These are phyloP conservation scores for Halophytophthora batemanensis DNA, from an alignment of 352 stramenopile species.

Conservation along the genomic window DNA sequence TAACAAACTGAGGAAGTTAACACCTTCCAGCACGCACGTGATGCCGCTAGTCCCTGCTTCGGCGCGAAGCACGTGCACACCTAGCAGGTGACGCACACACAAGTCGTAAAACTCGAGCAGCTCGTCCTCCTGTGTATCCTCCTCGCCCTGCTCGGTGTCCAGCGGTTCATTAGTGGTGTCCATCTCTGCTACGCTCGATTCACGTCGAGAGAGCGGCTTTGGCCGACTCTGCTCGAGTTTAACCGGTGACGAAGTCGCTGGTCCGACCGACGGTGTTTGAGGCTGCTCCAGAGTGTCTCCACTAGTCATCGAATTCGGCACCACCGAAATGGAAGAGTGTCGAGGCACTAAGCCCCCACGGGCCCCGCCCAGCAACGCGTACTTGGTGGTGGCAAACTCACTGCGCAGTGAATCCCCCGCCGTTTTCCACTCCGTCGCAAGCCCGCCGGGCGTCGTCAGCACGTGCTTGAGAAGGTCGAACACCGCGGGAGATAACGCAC, in stretches of 20 bases:
- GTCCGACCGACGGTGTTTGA: background rate
- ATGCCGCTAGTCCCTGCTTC: slow-evolving; percentile 68
- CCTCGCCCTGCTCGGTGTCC: slow-evolving; percentile 28
- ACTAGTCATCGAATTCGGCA: background rate
- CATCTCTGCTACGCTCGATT: background rate
- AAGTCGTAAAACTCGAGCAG: slow-evolving; percentile 62
- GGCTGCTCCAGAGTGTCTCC: slow-evolving; percentile 11
- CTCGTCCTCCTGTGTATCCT: slow-evolving; percentile 42
- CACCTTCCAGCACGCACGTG: slow-evolving; percentile 54
- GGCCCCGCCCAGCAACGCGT: slow-evolving; percentile 8
- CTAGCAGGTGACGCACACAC: slow-evolving; percentile 44
- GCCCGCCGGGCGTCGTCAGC: slow-evolving; percentile 28
- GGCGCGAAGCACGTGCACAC: slow-evolving; percentile 44
- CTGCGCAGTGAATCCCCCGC: slow-evolving; percentile 46
- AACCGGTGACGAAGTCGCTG: background rate
- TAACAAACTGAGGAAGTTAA: slow-evolving; percentile 62
- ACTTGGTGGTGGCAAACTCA: slow-evolving; percentile 40
- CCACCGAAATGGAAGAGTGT: slow-evolving; percentile 1
- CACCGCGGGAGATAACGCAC: slow-evolving; percentile 21
- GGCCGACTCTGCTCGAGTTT: slow-evolving; percentile 1
- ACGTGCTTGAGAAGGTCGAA: slow-evolving; percentile 27
- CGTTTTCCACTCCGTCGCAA: slow-evolving; percentile 50
- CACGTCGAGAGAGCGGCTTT: slow-evolving; percentile 4
- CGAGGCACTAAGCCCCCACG: slow-evolving; percentile 1
- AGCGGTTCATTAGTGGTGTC: slow-evolving; percentile 6